These are phyloP conservation scores for Dittrichia graveolens DNA, from an alignment of 129 eudicot genomes.

Conservation along the genomic window DNA sequence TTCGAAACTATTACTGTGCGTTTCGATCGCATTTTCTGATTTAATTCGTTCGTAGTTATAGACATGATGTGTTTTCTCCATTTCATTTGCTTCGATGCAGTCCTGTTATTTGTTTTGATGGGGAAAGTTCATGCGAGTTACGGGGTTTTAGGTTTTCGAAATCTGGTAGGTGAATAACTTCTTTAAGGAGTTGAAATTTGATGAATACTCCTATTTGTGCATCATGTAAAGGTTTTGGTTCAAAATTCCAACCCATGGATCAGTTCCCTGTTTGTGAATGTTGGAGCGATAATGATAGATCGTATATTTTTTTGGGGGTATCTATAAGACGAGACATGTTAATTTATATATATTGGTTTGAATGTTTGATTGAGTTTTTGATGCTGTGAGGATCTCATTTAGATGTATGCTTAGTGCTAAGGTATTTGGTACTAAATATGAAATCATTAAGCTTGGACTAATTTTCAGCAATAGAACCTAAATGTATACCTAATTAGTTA, in stretches of 20 bases:
- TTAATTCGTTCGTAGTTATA: slow-evolving; percentile 5
- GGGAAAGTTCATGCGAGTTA: slow-evolving; percentile 5
- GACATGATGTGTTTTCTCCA: background rate
- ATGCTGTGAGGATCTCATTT: no score
- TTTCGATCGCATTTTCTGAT: background rate
- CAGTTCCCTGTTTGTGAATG: slow-evolving; percentile 7
- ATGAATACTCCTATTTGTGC: background rate
- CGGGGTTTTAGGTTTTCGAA: slow-evolving; percentile 20
- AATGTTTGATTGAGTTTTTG: no score
- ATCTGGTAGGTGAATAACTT: background rate
- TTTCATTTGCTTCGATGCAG: slow-evolving; percentile 15
- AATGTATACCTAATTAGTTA: no score
- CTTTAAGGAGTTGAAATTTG: background rate
- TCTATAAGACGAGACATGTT: no score
- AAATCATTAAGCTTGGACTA: no score
- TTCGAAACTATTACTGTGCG: background rate
- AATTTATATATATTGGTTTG: no score
- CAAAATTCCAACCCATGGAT: background rate
- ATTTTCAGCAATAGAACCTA: no score
- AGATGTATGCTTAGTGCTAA: no score
- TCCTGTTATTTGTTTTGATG: background rate
- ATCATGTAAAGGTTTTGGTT: background rate
- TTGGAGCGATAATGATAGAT: slow-evolving; percentile 8
- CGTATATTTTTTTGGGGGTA: no score
- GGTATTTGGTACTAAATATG: no score